phyloP scores from a whole-genome alignment of 116 monocot genomes.

The Zostera marina region DNA sequence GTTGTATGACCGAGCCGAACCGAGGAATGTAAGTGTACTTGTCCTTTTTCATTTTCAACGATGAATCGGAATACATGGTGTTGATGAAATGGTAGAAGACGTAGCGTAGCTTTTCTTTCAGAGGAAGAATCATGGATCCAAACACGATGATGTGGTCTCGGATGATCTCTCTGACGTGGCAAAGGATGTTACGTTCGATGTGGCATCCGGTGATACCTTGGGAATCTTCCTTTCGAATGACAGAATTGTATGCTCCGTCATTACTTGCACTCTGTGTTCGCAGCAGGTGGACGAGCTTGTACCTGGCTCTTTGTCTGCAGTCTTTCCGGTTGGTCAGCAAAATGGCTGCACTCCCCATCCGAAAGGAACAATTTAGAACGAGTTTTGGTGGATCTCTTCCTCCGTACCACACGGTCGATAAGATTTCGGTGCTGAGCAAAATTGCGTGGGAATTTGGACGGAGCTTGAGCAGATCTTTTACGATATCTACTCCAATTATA shows the following conservation, averaged over 20 bases:
- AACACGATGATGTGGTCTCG: neutral
- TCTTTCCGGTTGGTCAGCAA: slow-evolving; percentile 10
- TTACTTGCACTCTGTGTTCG: slow-evolving; percentile 16
- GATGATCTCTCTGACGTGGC: slow-evolving; percentile 8
- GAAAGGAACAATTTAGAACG: slow-evolving; percentile 19
- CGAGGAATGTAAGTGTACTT: no score
- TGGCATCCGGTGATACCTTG: slow-evolving; percentile 23
- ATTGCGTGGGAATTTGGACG: slow-evolving; percentile 16
- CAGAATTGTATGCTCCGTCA: slow-evolving; percentile 10
- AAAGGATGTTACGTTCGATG: slow-evolving; percentile 12
- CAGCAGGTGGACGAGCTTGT: slow-evolving; percentile 14
- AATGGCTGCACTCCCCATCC: slow-evolving; percentile 21
- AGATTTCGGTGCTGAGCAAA: slow-evolving; percentile 40
- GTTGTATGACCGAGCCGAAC: slow-evolving; percentile 15
- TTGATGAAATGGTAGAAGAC: neutral
- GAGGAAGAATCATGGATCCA: slow-evolving; percentile 5
- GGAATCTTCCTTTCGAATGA: slow-evolving; percentile 13
- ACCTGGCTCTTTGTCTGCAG: slow-evolving; percentile 4
- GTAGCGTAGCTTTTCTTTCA: neutral
- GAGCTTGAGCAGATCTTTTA: neutral
- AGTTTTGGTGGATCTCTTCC: slow-evolving; percentile 13
- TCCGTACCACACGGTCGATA: slow-evolving; percentile 40
- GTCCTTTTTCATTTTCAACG: no score
- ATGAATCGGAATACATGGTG: no score
- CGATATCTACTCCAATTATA: slow-evolving; percentile 20